A percentile compares a stretch with the other conserved stretches of the same genome.
Conservation (phyloP, 257 asterid species). For the Salvia hispanica region DNA sequence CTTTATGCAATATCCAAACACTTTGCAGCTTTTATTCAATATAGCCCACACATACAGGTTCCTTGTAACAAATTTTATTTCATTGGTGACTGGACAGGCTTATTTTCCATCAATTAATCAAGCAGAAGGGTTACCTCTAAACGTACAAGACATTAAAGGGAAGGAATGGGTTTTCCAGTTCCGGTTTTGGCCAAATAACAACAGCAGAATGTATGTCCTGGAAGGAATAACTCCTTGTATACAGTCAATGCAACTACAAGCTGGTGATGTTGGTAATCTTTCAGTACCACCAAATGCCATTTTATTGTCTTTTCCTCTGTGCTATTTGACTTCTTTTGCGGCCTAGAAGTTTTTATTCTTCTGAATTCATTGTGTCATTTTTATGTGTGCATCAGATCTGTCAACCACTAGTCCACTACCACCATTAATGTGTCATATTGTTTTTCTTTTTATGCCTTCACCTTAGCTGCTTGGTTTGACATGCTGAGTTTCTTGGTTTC, state of each 20-base stretch:
- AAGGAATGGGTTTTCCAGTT: constrained; percentile 92
- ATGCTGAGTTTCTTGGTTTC: constrained; percentile 10
- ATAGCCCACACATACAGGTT: constrained; percentile 18
- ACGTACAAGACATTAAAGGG: constrained; percentile 80
- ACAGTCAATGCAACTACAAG: constrained; percentile 90
- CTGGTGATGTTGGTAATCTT: constrained; percentile 92
- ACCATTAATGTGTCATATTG: constrained; percentile 18
- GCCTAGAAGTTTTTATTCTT: constrained; percentile 17
- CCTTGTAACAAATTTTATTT: constrained; percentile 29
- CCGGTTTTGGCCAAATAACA: constrained; percentile 96
- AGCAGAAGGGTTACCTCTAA: constrained; percentile 88
- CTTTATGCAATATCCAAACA: neutral
- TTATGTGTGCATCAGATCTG: constrained; percentile 17
- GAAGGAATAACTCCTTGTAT: constrained; percentile 99
- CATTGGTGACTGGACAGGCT: constrained; percentile 55
- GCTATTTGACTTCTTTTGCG: constrained; percentile 27
- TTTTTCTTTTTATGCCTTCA: constrained; percentile 19
- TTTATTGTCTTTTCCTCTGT: constrained; percentile 9
- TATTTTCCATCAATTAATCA: constrained; percentile 82
- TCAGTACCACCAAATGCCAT: constrained; percentile 29
- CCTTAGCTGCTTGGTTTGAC: constrained; percentile 19
- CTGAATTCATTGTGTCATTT: neutral
- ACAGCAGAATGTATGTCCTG: constrained; percentile 97
- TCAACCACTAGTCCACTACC: neutral
- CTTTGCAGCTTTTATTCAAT: constrained; percentile 19